phyloP scores from a whole-genome alignment of 306 rosid species.

The Dryas alaskensis region DNA sequence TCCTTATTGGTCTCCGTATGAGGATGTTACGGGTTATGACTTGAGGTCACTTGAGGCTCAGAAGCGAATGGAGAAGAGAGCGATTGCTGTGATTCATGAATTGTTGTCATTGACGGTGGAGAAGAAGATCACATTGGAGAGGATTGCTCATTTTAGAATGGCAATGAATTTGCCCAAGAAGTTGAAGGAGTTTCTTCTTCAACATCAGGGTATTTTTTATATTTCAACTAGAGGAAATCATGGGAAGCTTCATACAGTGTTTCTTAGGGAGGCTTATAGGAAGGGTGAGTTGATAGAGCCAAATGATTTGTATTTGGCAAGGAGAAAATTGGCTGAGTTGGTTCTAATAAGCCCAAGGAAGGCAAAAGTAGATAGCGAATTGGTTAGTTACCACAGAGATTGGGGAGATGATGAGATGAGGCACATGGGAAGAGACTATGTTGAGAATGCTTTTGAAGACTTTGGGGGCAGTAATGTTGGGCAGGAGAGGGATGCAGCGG shows the following conservation, averaged over 20 bases:
- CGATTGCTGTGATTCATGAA: constrained; percentile 78
- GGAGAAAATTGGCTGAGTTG: constrained; percentile 70
- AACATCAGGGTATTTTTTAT: constrained; percentile 89
- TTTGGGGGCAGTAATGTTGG: constrained; percentile 25
- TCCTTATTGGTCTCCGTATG: constrained; percentile 93
- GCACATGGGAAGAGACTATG: constrained; percentile 34
- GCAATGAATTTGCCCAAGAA: constrained; percentile 71
- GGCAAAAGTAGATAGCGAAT: constrained; percentile 61
- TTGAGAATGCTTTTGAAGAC: constrained; percentile 38
- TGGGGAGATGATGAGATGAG: constrained; percentile 56
- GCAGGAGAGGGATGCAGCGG: constrained; percentile 32
- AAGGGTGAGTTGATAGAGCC: constrained; percentile 76
- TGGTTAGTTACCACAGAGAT: constrained; percentile 57
- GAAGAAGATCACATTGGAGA: constrained; percentile 81
- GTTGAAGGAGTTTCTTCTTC: constrained; percentile 88
- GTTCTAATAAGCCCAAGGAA: constrained; percentile 72
- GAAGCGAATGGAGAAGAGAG: constrained; percentile 84
- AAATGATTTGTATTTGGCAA: constrained; percentile 72
- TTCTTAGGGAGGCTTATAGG: constrained; percentile 76
- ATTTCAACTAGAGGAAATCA: constrained; percentile 84
- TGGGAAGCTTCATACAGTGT: constrained; percentile 92
- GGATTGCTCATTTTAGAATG: constrained; percentile 82
- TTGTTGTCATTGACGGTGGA: constrained; percentile 71
- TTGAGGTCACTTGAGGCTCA: constrained; percentile 87
- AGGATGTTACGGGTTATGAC: constrained; percentile 70